Base-by-base conservation (phyloP, 164 flowering plant genomes). In the Chimonanthus salicifolius region DNA sequence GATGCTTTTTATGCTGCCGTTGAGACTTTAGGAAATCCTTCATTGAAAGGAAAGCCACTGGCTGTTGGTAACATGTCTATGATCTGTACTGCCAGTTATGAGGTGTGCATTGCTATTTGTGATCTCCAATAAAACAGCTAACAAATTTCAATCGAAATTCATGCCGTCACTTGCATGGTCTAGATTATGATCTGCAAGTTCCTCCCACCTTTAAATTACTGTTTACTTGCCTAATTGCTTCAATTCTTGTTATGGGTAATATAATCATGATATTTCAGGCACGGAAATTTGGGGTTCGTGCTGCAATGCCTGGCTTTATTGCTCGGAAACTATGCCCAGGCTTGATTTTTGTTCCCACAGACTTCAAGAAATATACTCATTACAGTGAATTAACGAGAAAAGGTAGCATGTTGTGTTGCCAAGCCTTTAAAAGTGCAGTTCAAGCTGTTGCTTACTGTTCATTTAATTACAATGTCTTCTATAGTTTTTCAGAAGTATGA, bases 231-330 rank as follows among this genome's bases (percentile, higher is more conserved):
- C 4, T 54, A 4, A 16, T 58, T 49, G 15, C 46, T 63, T 15
- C 45, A 47, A 66, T 64, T n/a, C 66, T 71, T 47, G 51, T 18
- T 9, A 5, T 33, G 18, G 63, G 47, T 62, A 47, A 69, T 8
- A 15, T 68, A 18, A 9, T 65, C 62, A 62, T 49, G 54, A 64
- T 72, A 66, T 47, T 49, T 49, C 74, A 95, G 99, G 99, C 99
- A 49, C 80, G 99, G 54, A 89, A 71, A 74, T 95, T 83, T 84
- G 97, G 99, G 44, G 99, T 93, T 82, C 94, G 99, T 83, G 97
- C 99, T 79, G 99, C 98, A 71, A 95, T 93, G 99, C 99, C 99
- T 76, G 99, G 99, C 67, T 95, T 95, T 74, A 95, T 95, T 88
- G 99, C 97, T 6, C 88, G 90, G 60, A 95, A 87, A 83, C 81